Evolutionary conservation across 1,284 basidiomycete genomes (phyloP).

Genomic region (Rhodotorula glutinis): DNA sequence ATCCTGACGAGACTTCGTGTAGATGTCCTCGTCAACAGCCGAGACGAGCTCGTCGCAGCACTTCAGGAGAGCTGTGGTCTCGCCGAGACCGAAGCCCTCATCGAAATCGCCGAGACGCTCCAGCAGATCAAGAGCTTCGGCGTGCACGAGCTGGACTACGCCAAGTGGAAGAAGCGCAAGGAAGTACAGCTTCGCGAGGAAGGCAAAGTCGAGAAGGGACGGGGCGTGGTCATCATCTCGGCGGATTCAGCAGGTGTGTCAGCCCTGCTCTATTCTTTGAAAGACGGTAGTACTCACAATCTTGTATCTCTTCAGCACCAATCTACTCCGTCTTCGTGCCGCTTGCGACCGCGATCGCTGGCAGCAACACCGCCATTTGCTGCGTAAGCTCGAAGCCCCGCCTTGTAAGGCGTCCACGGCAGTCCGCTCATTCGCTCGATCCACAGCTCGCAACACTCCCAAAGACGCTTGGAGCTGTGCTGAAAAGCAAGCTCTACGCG

Average conservation of each 20-base stretch:
- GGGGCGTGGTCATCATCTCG: conserved; percentile 1
- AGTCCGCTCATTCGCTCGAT: not conserved
- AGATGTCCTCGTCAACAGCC: conserved; percentile 1
- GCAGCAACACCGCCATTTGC: conserved; percentile 7
- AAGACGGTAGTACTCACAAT: not conserved
- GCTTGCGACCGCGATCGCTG: conserved; percentile 6
- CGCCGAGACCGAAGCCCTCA: not conserved
- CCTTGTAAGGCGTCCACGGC: no score
- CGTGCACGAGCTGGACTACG: not conserved
- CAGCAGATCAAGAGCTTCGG: conserved; percentile 4
- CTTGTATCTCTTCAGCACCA: not conserved
- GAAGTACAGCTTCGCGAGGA: not conserved
- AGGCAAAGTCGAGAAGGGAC: not conserved
- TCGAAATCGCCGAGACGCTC: conserved; percentile 7
- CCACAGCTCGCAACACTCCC: not conserved
- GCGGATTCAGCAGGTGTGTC: not conserved
- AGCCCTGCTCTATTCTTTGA: no score
- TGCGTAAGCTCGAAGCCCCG: not conserved
- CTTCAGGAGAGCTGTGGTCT: not conserved
- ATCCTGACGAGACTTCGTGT: not conserved
- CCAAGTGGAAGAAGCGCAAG: not conserved
- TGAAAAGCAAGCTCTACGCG: not conserved
- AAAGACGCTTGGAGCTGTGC: not conserved
- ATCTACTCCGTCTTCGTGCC: conserved; percentile 6
- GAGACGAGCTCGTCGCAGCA: conserved; percentile 1